Conservation (phyloP, 331 rosid species). For the Stylosanthes scabra region DNA sequence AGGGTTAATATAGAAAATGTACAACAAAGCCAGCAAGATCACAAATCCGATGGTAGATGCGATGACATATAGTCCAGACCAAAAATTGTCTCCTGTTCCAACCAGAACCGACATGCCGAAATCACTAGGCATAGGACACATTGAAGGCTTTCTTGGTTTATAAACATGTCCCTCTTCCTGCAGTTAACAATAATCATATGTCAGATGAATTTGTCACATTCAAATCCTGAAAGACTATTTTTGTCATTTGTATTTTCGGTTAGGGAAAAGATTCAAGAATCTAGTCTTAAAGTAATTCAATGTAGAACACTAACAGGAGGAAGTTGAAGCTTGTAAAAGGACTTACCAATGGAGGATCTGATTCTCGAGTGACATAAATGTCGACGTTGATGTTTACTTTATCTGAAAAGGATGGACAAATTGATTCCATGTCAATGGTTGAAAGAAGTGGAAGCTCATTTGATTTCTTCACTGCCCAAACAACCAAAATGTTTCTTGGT, state of each 20-base stretch:
- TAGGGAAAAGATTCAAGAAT: no score
- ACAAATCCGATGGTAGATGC: slow-evolving; percentile 74
- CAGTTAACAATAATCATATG: slow-evolving; percentile 32
- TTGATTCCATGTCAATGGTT: slow-evolving; percentile 66
- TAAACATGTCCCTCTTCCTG: slow-evolving; percentile 77
- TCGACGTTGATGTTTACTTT: slow-evolving; percentile 61
- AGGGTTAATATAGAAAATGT: slow-evolving; percentile 70
- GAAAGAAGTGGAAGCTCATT: slow-evolving; percentile 84
- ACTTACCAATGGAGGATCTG: slow-evolving; percentile 82
- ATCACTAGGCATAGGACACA: slow-evolving; percentile 50
- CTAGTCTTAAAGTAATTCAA: neutral
- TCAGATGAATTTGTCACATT: no score
- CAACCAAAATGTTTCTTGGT: slow-evolving; percentile 64
- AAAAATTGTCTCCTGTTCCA: slow-evolving; percentile 81
- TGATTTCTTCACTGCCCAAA: slow-evolving; percentile 91
- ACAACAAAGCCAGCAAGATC: slow-evolving; percentile 52
- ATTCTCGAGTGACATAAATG: slow-evolving; percentile 81
- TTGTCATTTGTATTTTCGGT: no score
- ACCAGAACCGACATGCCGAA: slow-evolving; percentile 71
- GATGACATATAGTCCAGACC: slow-evolving; percentile 83
- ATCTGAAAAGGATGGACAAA: slow-evolving; percentile 64
- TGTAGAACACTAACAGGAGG: slow-evolving; percentile 12
- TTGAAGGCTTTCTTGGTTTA: slow-evolving; percentile 47
- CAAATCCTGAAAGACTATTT: no score
- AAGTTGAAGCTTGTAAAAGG: slow-evolving; percentile 19